Evolutionary conservation across 352 stramenopile genomes (phyloP).

Genomic region (Globisporangium apiculatum): DNA sequence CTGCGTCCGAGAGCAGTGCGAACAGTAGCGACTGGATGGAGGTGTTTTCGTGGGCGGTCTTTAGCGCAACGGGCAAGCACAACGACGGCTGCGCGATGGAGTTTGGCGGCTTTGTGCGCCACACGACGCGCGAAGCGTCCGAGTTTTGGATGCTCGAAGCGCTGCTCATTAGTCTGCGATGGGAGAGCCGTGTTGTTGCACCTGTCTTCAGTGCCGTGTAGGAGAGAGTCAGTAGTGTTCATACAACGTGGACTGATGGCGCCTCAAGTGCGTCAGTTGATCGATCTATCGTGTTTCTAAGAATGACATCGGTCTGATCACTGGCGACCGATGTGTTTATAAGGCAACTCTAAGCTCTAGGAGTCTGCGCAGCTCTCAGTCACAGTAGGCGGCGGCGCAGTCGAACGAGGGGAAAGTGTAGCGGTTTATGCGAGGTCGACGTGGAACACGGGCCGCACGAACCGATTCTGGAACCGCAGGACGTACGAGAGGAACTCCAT

Average conservation of each 20-base stretch:
- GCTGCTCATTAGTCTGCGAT: slow-evolving; percentile 14
- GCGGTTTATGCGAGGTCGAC: slow-evolving; percentile 2
- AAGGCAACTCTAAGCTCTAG: background rate
- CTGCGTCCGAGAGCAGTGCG: slow-evolving; percentile 2
- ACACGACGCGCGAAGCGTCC: slow-evolving; percentile 4
- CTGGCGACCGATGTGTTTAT: background rate
- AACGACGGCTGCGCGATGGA: slow-evolving; percentile 10
- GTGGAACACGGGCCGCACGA: slow-evolving; percentile 22
- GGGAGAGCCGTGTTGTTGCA: slow-evolving; percentile 9
- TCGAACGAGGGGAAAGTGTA: too few relatives aligned
- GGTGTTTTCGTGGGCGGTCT: slow-evolving; percentile 11
- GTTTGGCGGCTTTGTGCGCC: slow-evolving; percentile 7
- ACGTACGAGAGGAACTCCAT: slow-evolving; percentile 55
- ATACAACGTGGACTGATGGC: background rate
- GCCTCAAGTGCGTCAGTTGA: background rate
- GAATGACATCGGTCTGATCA: too few relatives aligned
- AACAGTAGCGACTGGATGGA: slow-evolving; percentile 6
- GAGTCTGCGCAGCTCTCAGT: too few relatives aligned
- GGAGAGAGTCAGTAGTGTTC: background rate
- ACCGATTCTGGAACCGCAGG: slow-evolving; percentile 34
- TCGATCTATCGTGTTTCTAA: background rate
- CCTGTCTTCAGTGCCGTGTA: slow-evolving; percentile 9
- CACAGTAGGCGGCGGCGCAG: too few relatives aligned
- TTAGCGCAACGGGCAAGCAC: slow-evolving; percentile 3
- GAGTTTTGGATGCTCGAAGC: slow-evolving; percentile 16